Percentiles rank a stretch among this genome's conserved stretches.
Evolutionary conservation across 257 asterid genomes (phyloP).

Genomic region (Apocynum venetum): DNA sequence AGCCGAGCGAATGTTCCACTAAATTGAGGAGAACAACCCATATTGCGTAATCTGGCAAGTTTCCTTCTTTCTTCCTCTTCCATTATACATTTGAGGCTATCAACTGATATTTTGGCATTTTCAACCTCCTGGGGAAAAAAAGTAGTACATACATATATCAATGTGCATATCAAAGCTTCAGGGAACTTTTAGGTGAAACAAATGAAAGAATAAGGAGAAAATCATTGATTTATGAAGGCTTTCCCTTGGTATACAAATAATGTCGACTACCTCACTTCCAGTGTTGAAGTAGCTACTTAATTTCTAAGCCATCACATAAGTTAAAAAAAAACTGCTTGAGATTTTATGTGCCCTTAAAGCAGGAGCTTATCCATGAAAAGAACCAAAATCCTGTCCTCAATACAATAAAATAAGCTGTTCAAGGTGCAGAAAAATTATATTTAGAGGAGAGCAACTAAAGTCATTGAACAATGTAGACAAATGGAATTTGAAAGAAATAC

Average conservation of each 20-base stretch:
- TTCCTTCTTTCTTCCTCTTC: conserved; percentile 69
- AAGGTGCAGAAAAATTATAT: not conserved
- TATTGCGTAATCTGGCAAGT: conserved; percentile 46
- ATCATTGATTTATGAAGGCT: not conserved
- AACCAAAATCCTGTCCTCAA: not conserved
- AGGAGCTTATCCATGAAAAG: conserved; percentile 1
- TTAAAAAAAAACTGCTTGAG: not conserved
- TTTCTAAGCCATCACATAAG: not conserved
- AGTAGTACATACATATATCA: not conserved
- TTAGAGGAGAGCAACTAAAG: not conserved
- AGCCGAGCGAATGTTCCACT: conserved; percentile 82
- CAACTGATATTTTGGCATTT: conserved; percentile 37
- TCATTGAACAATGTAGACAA: not conserved
- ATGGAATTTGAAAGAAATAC: not conserved
- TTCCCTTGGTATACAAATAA: not conserved
- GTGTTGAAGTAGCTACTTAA: not conserved
- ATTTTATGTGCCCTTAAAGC: not conserved
- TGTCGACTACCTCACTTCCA: not conserved
- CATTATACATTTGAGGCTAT: conserved; percentile 62
- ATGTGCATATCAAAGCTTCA: not conserved
- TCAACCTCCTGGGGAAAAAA: conserved; percentile 60
- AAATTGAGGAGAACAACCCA: conserved; percentile 67
- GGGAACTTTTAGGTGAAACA: not conserved
- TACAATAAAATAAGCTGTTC: not conserved
- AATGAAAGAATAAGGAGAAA: not conserved